phyloP scores from a whole-genome alignment of 2,329 filamentous ascomycete genomes.

The Fusarium brevicatenulatum region DNA sequence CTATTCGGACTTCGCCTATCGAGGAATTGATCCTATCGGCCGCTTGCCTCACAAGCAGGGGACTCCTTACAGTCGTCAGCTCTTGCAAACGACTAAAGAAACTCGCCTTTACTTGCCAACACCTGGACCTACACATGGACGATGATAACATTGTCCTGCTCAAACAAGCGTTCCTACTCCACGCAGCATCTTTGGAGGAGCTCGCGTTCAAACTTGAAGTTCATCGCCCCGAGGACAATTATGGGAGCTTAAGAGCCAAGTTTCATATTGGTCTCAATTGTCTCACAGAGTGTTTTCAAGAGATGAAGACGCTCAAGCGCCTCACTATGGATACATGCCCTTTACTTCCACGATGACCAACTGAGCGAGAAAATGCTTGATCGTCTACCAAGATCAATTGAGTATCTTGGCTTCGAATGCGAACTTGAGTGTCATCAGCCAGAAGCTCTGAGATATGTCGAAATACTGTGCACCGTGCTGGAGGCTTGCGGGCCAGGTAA shows the following conservation, averaged over 20 bases:
- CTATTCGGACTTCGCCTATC: background rate
- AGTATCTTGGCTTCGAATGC: background rate
- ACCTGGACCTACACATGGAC: no score
- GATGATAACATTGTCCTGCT: no score
- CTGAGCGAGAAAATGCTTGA: background rate
- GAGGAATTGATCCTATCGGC: background rate
- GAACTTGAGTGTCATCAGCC: background rate
- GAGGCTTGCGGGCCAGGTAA: background rate
- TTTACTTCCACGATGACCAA: no score
- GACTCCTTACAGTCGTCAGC: background rate
- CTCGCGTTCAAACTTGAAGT: no score
- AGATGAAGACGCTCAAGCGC: background rate
- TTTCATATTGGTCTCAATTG: no score
- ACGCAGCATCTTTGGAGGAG: background rate
- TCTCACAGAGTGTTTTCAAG: background rate
- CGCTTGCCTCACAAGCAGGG: background rate
- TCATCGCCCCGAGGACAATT: no score
- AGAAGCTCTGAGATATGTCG: fast-evolving
- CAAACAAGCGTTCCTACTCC: background rate
- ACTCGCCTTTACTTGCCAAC: background rate
- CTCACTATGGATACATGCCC: background rate
- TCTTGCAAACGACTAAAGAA: background rate
- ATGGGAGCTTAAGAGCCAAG: no score
- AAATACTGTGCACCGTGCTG: background rate
- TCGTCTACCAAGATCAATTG: background rate